phyloP scores from a whole-genome alignment of 352 stramenopile species.

The Peronosclerospora sorghi region DNA sequence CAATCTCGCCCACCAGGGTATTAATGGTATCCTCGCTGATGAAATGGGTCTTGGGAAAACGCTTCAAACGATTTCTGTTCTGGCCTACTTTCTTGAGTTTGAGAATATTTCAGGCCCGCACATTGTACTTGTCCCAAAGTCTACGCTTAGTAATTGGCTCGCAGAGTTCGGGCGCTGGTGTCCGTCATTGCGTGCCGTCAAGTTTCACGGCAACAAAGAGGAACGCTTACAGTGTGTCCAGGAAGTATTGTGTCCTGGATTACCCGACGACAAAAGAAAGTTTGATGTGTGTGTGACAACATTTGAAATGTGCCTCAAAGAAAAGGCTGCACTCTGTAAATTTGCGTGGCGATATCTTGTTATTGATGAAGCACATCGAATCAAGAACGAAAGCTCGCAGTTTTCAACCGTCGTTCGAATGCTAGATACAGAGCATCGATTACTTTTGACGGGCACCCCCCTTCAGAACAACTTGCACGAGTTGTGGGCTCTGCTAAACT shows the following conservation, averaged over 20 bases:
- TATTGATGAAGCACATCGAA: conserved; percentile 83
- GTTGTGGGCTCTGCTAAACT: conserved; percentile 91
- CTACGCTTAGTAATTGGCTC: conserved; percentile 91
- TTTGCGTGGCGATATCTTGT: conserved; percentile 86
- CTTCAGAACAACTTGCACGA: conserved; percentile 94
- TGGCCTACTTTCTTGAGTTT: conserved; percentile 78
- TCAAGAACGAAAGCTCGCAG: conserved; percentile 85
- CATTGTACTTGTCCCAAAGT: conserved; percentile 91
- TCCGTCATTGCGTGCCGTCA: conserved; percentile 84
- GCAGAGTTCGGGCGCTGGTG: conserved; percentile 89
- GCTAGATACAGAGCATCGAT: conserved; percentile 70
- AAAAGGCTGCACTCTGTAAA: conserved; percentile 81
- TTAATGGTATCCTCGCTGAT: conserved; percentile 97
- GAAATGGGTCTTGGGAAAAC: conserved; percentile 98
- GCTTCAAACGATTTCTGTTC: conserved; percentile 86
- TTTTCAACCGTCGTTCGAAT: conserved; percentile 80
- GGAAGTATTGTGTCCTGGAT: conserved; percentile 81
- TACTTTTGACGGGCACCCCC: conserved; percentile 91
- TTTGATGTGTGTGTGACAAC: conserved; percentile 96
- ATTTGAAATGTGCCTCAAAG: conserved; percentile 93
- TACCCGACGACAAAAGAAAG: conserved; percentile 86
- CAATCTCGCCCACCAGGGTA: conserved; percentile 96
- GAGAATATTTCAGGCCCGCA: conserved; percentile 83
- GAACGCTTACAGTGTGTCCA: conserved; percentile 79
- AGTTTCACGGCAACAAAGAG: conserved; percentile 88